phyloP scores from a whole-genome alignment of 1,284 basidiomycete genomes.

The Leucoagaricus sp. region DNA sequence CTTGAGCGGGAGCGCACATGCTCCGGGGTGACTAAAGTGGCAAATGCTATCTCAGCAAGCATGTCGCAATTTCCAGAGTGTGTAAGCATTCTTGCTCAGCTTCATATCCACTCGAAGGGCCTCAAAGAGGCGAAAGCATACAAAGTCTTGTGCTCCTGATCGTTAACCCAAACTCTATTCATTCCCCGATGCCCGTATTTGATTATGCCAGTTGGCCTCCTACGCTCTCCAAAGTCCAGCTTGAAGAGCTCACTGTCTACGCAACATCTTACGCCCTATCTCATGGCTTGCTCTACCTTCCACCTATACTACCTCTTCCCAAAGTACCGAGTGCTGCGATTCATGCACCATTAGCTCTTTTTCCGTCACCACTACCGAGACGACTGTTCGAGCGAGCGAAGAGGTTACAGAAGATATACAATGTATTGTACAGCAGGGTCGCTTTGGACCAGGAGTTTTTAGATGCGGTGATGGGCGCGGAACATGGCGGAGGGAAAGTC shows the following conservation, averaged over 20 bases:
- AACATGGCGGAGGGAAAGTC: slow-evolving; percentile 62
- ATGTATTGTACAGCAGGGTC: slow-evolving; percentile 83
- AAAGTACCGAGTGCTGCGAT: slow-evolving; percentile 70
- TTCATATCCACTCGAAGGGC: not conserved
- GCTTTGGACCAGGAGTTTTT: slow-evolving; percentile 83
- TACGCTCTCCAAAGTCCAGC: slow-evolving; percentile 54
- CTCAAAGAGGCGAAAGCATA: not conserved
- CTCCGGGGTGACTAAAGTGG: slow-evolving; percentile 10
- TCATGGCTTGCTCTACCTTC: slow-evolving; percentile 84
- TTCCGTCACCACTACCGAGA: slow-evolving; percentile 88
- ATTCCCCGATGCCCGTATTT: slow-evolving; percentile 27
- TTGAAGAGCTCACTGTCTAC: slow-evolving; percentile 58
- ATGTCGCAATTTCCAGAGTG: slow-evolving; percentile 14
- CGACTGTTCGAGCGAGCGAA: slow-evolving; percentile 69
- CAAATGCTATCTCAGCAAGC: slow-evolving; percentile 1
- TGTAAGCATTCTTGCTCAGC: slow-evolving; percentile 8
- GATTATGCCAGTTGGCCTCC: slow-evolving; percentile 75
- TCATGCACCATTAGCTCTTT: slow-evolving; percentile 86
- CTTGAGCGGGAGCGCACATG: not conserved
- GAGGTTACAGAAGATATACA: slow-evolving; percentile 78
- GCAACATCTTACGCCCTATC: slow-evolving; percentile 87
- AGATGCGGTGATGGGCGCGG: slow-evolving; percentile 80
- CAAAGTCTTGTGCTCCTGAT: not conserved
- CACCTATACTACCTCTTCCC: slow-evolving; percentile 49
- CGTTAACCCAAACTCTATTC: not conserved